Percentiles rank a stretch among this genome's conserved stretches.
Evolutionary conservation across 2,329 filamentous ascomycete species (phyloP).

Genomic region (Cladosporium austrohemisphaericum): DNA sequence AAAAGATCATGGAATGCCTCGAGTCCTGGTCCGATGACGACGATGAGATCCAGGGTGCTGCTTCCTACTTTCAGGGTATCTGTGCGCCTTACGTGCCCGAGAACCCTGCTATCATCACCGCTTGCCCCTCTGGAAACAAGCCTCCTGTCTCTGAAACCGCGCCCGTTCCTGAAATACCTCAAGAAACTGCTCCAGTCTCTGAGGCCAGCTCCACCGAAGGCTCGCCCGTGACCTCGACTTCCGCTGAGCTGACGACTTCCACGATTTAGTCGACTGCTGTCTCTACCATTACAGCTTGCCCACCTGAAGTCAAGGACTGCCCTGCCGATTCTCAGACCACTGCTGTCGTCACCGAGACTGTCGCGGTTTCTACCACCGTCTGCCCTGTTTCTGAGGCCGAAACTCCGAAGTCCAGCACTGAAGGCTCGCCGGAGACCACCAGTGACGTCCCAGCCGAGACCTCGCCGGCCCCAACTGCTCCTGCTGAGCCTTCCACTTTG

Average conservation of each 20-base stretch:
- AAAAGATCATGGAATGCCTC: constrained; percentile 77
- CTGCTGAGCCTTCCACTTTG: constrained; percentile 16
- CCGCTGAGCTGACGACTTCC: constrained; percentile 16
- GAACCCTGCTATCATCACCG: constrained; percentile 84
- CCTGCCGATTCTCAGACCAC: constrained; percentile 24
- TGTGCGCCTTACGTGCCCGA: constrained; percentile 69
- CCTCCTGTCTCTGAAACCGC: constrained; percentile 27
- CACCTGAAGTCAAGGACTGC: constrained; percentile 34
- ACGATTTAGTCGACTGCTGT: constrained; percentile 21
- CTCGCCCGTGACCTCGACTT: constrained; percentile 11
- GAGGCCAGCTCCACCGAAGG: constrained; percentile 14
- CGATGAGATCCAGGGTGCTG: constrained; percentile 64
- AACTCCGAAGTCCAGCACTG: not conserved
- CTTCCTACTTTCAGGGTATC: constrained; percentile 86
- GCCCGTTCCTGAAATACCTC: constrained; percentile 10
- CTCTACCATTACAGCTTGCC: constrained; percentile 38
- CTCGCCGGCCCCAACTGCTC: constrained; percentile 3
- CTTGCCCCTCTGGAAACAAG: constrained; percentile 59
- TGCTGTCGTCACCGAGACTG: constrained; percentile 30
- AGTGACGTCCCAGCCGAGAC: constrained; percentile 8
- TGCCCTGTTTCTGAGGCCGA: constrained; percentile 29
- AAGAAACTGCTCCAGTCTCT: constrained; percentile 15
- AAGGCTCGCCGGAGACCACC: not conserved
- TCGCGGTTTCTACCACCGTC: constrained; percentile 39
- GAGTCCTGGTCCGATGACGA: constrained; percentile 68